A percentile compares a stretch with the other conserved stretches of the same genome.
phyloP scores from a whole-genome alignment of 1,284 basidiomycete genomes.

The Gomphus bonarii region DNA sequence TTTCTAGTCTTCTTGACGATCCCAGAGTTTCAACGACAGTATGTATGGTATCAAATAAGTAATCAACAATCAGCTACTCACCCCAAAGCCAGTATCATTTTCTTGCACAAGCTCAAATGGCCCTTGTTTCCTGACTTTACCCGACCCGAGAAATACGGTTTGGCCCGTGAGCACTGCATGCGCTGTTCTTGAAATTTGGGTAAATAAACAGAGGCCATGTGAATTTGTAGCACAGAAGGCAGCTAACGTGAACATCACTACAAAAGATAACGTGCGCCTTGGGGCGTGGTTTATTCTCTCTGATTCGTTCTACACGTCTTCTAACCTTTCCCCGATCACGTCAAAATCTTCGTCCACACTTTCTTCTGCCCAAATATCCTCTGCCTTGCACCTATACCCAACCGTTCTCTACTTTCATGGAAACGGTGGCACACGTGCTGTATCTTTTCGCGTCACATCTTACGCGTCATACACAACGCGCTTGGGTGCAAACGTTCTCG shows the following conservation, averaged over 20 bases:
- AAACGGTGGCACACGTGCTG: conserved; percentile 73
- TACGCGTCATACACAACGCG: conserved; percentile 54
- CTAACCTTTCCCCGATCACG: conserved; percentile 25
- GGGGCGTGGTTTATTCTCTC: conserved; percentile 90
- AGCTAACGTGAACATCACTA: conserved; percentile 58
- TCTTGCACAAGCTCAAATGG: conserved; percentile 56
- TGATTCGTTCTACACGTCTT: conserved; percentile 42
- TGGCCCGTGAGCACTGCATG: conserved; percentile 56
- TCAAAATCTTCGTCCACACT: conserved; percentile 20
- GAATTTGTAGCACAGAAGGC: conserved; percentile 63
- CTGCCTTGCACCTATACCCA: conserved; percentile 51
- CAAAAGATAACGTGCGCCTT: conserved; percentile 67
- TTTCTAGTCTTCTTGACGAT: conserved; percentile 44
- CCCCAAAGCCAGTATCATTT: conserved; percentile 35
- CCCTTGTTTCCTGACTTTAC: conserved; percentile 59
- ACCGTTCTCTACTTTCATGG: conserved; percentile 88
- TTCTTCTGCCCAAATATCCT: conserved; percentile 23
- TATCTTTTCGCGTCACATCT: conserved; percentile 48
- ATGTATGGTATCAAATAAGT: not conserved
- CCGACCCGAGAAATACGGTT: conserved; percentile 65
- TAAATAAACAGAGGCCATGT: no score
- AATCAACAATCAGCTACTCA: not conserved
- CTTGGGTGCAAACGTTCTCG: conserved; percentile 67
- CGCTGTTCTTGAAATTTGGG: not conserved
- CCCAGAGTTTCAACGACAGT: conserved; percentile 70